Conservation (phyloP, 352 stramenopile species). For the Phytopythium sindhum region DNA sequence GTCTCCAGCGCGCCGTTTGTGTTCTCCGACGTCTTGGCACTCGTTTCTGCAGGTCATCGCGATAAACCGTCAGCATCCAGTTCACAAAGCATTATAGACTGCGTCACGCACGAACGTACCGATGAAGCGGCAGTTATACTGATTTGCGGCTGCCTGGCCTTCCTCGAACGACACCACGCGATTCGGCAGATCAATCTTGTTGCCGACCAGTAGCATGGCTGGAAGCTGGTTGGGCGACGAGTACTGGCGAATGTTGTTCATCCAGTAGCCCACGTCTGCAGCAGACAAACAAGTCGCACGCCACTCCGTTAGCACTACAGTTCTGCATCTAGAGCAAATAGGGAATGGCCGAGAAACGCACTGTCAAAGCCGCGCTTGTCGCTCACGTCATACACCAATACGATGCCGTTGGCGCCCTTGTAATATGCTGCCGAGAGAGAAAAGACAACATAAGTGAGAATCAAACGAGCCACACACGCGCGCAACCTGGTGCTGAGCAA, state of each 20-base stretch:
- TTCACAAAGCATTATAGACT: neutral
- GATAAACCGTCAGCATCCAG: constrained; percentile 11
- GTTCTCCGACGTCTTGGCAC: constrained; percentile 87
- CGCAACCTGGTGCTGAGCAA: constrained; percentile 7
- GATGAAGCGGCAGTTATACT: constrained; percentile 88
- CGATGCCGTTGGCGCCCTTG: constrained; percentile 91
- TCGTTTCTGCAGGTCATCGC: constrained; percentile 61
- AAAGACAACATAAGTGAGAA: neutral
- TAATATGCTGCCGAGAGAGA: constrained; percentile 82
- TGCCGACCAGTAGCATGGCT: constrained; percentile 87
- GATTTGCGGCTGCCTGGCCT: constrained; percentile 71
- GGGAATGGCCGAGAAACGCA: constrained; percentile 31
- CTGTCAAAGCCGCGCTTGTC: constrained; percentile 91
- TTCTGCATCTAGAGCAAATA: constrained; percentile 3
- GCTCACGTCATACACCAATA: constrained; percentile 92
- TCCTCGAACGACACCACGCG: constrained; percentile 76
- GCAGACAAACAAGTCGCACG: neutral
- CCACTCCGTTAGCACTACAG: constrained; percentile 12
- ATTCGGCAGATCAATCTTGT: constrained; percentile 91
- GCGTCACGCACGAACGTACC: constrained; percentile 26
- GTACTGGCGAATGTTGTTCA: constrained; percentile 94
- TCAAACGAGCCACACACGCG: neutral
- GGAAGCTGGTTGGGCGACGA: constrained; percentile 67
- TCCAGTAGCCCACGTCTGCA: constrained; percentile 93
- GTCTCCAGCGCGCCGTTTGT: constrained; percentile 84